Conservation (phyloP, 371 early-diverging fungal species). For the Umbelopsis sp. region DNA sequence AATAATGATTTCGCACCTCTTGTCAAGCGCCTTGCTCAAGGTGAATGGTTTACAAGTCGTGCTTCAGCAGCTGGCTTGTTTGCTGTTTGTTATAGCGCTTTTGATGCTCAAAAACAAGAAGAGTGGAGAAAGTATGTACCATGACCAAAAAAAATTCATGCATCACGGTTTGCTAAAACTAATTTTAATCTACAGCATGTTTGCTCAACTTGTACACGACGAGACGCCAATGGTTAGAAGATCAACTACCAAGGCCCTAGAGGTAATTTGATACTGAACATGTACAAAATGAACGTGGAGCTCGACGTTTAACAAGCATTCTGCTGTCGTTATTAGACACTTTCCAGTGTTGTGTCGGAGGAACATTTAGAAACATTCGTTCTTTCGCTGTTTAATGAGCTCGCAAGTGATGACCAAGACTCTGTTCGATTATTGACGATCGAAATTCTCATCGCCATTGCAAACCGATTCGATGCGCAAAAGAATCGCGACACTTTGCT, state of each 20-base stretch:
- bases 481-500: constrained; percentile 78
- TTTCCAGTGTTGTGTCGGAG: constrained; percentile 70
- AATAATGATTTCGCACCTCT: constrained; percentile 91
- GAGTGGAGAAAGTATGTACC: constrained; percentile 77
- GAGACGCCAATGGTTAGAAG: constrained; percentile 98
- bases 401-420: constrained; percentile 92
- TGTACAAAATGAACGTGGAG: background rate
- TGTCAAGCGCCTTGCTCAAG: constrained; percentile 85
- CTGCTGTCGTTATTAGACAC: constrained; percentile 38
- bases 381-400: constrained; percentile 77
- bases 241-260: constrained; percentile 89
- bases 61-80: constrained; percentile 93
- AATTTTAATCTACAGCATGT: constrained; percentile 43
- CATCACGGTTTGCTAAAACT: background rate
- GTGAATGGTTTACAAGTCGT: constrained; percentile 98
- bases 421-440: constrained; percentile 96
- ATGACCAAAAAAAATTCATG: background rate
- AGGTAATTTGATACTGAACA: constrained; percentile 46
- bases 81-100: constrained; percentile 78
- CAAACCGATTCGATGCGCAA: constrained; percentile 75
- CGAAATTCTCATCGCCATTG: constrained; percentile 90
- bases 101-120: constrained; percentile 72
- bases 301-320: background rate
- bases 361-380: constrained; percentile 77
- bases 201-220: constrained; percentile 83